Evolutionary conservation across 2,329 filamentous ascomycete genomes (phyloP).

Genomic region (Diaporthe batatas): DNA sequence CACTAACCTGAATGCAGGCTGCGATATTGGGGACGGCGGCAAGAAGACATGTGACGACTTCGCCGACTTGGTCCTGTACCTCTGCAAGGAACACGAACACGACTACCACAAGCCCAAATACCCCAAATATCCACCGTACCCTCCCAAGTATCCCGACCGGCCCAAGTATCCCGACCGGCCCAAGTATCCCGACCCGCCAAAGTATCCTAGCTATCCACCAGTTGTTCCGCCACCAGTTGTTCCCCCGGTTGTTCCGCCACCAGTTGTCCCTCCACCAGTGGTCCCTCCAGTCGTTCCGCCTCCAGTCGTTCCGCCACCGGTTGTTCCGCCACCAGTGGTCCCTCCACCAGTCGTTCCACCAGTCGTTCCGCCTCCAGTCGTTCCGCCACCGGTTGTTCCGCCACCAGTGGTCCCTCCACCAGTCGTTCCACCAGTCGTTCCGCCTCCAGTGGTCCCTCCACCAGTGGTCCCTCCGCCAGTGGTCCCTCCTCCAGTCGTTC

Average conservation of each 20-base stretch:
- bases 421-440: too few species aligned
- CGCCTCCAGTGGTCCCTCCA: background rate
- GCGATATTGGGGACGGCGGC: conserved; percentile 9
- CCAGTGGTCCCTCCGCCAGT: too few species aligned
- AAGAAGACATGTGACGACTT: conserved; percentile 36
- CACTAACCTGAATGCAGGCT: conserved; percentile 20
- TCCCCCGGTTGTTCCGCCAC: background rate
- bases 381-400: background rate
- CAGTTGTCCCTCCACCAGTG: background rate
- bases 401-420: background rate
- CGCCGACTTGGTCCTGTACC: conserved; percentile 26
- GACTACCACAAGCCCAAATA: background rate
- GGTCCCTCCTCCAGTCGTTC: too few species aligned
- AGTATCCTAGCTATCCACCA: background rate
- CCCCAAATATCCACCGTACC: background rate
- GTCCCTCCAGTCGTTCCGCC: too few species aligned
- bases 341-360: too few species aligned
- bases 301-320: background rate
- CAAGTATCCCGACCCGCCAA: background rate
- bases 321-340: background rate
- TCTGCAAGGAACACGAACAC: conserved; percentile 28
- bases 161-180: background rate
- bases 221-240: too few species aligned
- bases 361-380: background rate
- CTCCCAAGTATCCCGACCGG: background rate